Conservation (phyloP, 441 rosid species). For the Brassica hybrid region DNA sequence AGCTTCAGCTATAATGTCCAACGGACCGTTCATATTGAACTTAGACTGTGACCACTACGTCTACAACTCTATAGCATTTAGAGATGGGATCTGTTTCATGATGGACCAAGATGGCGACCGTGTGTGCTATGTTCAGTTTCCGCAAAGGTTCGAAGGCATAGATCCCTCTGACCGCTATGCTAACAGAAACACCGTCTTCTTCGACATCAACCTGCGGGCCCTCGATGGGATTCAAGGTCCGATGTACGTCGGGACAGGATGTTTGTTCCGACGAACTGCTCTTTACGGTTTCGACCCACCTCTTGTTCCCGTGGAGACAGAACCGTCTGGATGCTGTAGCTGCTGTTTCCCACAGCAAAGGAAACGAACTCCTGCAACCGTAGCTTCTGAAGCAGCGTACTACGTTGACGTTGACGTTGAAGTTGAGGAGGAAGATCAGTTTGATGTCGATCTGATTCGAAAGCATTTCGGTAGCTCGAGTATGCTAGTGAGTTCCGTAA, state of each 20-base stretch:
- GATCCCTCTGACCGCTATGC: slow-evolving; percentile 82
- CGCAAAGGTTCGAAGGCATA: slow-evolving; percentile 78
- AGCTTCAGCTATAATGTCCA: slow-evolving; percentile 77
- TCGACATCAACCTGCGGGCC: slow-evolving; percentile 69
- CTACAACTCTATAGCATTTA: slow-evolving; percentile 63
- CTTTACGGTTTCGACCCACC: slow-evolving; percentile 75
- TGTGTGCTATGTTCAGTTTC: slow-evolving; percentile 71
- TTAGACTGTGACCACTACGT: slow-evolving; percentile 79
- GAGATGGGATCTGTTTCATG: slow-evolving; percentile 86
- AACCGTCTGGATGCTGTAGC: slow-evolving; percentile 47
- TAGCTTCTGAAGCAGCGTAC: slow-evolving; percentile 49
- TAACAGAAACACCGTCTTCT: slow-evolving; percentile 76
- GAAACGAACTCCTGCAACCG: slow-evolving; percentile 39
- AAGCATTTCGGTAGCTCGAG: slow-evolving; percentile 75
- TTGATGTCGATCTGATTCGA: slow-evolving; percentile 49
- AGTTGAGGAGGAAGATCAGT: slow-evolving; percentile 46
- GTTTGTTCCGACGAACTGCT: slow-evolving; percentile 75
- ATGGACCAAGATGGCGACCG: slow-evolving; percentile 67
- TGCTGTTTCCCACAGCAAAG: slow-evolving; percentile 55
- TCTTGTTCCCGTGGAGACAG: slow-evolving; percentile 19
- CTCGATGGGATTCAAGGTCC: slow-evolving; percentile 87
- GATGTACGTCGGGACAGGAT: slow-evolving; percentile 76
- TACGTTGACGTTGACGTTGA: slow-evolving; percentile 37
- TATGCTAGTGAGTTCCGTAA: slow-evolving; percentile 55
- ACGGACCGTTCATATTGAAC: slow-evolving; percentile 78